Evolutionary conservation across 805 yeast species (phyloP).

Genomic region (Myxozyma nipponensis): DNA sequence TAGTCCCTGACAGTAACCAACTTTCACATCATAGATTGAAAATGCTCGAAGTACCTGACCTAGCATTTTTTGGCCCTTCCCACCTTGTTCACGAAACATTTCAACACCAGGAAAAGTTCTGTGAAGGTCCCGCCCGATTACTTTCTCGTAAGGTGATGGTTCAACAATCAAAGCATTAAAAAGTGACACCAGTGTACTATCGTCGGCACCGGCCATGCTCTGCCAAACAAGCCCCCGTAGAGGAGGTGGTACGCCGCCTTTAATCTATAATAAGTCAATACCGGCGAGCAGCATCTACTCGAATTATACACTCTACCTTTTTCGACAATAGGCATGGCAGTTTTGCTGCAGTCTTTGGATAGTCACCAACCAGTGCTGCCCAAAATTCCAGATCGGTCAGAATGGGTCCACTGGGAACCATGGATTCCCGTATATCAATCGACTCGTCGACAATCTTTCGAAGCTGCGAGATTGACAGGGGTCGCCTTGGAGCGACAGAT

Average conservation of each 20-base stretch:
- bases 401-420: constrained; percentile 6
- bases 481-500: constrained; percentile 3
- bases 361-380: constrained; percentile 37
- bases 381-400: constrained; percentile 36
- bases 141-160: constrained; percentile 43
- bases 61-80: constrained; percentile 44
- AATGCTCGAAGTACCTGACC: constrained; percentile 58
- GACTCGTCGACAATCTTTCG: constrained; percentile 15
- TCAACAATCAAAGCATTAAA: constrained; percentile 42
- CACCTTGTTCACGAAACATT: constrained; percentile 45
- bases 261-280: constrained; percentile 10
- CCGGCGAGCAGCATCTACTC: neutral
- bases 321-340: constrained; percentile 34
- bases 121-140: constrained; percentile 54
- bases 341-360: constrained; percentile 32
- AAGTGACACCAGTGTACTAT: constrained; percentile 35
- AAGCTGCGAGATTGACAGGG: constrained; percentile 14
- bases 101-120: constrained; percentile 57
- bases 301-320: constrained; percentile 29
- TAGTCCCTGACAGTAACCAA: constrained; percentile 68
- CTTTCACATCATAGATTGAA: constrained; percentile 59
- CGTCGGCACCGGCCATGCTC: constrained; percentile 34
- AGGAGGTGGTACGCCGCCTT: constrained; percentile 37
- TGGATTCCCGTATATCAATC: neutral
- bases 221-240: constrained; percentile 39